Base-by-base conservation (phyloP, 345 rosid species). In the Arabidopsis arenosa region DNA sequence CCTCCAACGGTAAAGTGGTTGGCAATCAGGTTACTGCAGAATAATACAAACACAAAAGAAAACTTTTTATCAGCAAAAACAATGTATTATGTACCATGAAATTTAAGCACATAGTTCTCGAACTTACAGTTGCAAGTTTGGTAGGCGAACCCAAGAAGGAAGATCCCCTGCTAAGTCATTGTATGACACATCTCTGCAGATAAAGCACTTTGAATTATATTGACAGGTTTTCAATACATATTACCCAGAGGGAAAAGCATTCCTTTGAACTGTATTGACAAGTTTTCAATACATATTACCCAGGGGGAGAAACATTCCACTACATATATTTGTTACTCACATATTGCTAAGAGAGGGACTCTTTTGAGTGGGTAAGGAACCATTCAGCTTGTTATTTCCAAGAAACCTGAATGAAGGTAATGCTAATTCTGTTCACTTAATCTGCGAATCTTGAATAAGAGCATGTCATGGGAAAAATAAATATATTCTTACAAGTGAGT, bases 151-250 rank as follows among this genome's bases (percentile, higher is more conserved):
- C 98, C 96, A 90, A 26, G 93, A 75, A 75, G 97, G 97, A 73
- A 90, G 73, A 78, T 48, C 82, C 17, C 94, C 94, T 1, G 65
- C 48, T 80, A 90, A 79, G 72, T 82, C 81, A 76, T 93, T 93
- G 79, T 90, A 89, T 2, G 96, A 89, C 30, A 88, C 83, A 83
- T 93, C 98, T 84, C 98, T 90, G 88, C 62, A 73, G 36, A 66
- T 51, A 49, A 54, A 59, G 41, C 55, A 18, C 30, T 33, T 52
- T n/a, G 17, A 40, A 4, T 39, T 48, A 15, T 6, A 13, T 68
- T 41, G 60, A 35, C 30, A 52, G 21, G 28, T 37, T 18, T 18
- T 49, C 30, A 55, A 65, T 49, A 57, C 17, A 64, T 30, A 60
- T 54, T 49, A 47, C 39, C 39, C 32, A 56, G 41, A 49, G 66